phyloP scores from a whole-genome alignment of 768 basidiomycete species.

The Pleurotus djamor region DNA sequence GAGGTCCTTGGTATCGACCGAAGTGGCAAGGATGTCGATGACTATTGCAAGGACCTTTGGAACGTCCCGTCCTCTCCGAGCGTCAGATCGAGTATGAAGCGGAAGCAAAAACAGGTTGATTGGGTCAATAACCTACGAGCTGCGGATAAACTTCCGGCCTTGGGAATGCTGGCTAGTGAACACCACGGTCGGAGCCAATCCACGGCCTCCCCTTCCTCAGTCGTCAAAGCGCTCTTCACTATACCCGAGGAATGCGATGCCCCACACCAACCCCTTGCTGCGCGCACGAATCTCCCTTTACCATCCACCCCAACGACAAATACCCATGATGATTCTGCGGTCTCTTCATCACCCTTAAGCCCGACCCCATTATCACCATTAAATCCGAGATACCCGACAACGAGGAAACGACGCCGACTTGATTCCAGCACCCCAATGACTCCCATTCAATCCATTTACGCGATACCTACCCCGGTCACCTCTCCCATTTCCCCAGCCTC shows the following conservation, averaged over 20 bases:
- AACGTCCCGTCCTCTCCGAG: slow-evolving; percentile 35
- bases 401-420: too few species aligned
- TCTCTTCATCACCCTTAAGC: not conserved
- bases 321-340: not conserved
- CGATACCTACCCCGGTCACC: not conserved
- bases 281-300: not conserved
- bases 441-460: not conserved
- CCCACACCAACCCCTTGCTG: not conserved
- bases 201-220: not conserved
- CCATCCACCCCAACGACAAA: not conserved
- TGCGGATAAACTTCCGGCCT: slow-evolving; percentile 12
- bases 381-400: too few species aligned
- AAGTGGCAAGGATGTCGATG: slow-evolving; percentile 46
- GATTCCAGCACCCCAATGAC: not conserved
- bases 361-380: not conserved
- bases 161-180: not conserved
- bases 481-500: not conserved
- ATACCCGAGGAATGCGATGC: not conserved
- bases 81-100: slow-evolving; percentile 33
- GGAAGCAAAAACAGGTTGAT: slow-evolving; percentile 30
- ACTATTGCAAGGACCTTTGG: slow-evolving; percentile 34
- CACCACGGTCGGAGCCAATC: slow-evolving; percentile 4
- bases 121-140: slow-evolving; percentile 41
- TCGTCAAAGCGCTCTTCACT: not conserved
- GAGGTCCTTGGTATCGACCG: slow-evolving; percentile 52